Percentiles rank a stretch among this genome's conserved stretches.
These are phyloP conservation scores for Lanzia echinophila DNA, from an alignment of 2,329 filamentous ascomycete genomes.

Conservation along the genomic window DNA sequence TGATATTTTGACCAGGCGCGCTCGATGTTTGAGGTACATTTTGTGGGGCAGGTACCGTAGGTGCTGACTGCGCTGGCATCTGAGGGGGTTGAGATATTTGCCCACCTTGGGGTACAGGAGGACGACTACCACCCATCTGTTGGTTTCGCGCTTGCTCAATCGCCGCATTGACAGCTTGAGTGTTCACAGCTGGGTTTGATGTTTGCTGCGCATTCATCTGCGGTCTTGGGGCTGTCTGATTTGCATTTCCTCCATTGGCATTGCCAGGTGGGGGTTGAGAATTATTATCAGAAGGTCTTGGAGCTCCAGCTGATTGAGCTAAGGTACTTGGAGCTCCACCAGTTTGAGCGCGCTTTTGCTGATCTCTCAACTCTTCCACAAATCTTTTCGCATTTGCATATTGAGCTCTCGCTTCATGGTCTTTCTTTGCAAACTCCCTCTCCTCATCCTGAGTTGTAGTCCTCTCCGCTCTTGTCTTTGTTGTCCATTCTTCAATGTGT, in stretches of 20 bases:
- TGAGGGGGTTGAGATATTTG: slow-evolving; percentile 13
- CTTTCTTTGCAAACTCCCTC: slow-evolving; percentile 38
- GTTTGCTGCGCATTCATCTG: slow-evolving; percentile 26
- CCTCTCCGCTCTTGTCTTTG: slow-evolving; percentile 38
- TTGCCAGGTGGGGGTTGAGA: too few relatives aligned
- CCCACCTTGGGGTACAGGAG: slow-evolving; percentile 21
- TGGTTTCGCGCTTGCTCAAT: slow-evolving; percentile 31
- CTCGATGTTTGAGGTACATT: slow-evolving; percentile 15
- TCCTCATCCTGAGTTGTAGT: slow-evolving; percentile 42
- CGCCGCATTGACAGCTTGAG: slow-evolving; percentile 30
- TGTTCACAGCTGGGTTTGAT: slow-evolving; percentile 25
- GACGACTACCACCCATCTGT: slow-evolving; percentile 25
- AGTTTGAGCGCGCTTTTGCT: slow-evolving; percentile 24
- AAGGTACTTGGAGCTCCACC: background rate
- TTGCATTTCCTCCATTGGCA: slow-evolving; percentile 6
- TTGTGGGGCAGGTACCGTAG: slow-evolving; percentile 16
- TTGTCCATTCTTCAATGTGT: slow-evolving; percentile 37
- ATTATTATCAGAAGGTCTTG: background rate
- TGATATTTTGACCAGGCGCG: slow-evolving; percentile 20
- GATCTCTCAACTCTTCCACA: slow-evolving; percentile 41
- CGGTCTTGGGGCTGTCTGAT: slow-evolving; percentile 22
- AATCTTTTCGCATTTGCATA: slow-evolving; percentile 43
- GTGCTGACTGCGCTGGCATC: slow-evolving; percentile 16
- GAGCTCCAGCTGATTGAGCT: slow-evolving; percentile 10
- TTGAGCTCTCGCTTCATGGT: slow-evolving; percentile 39